A percentile compares a stretch with the other conserved stretches of the same genome.
phyloP scores from a whole-genome alignment of 345 rosid species.

The Raphanus raphanistrum region DNA sequence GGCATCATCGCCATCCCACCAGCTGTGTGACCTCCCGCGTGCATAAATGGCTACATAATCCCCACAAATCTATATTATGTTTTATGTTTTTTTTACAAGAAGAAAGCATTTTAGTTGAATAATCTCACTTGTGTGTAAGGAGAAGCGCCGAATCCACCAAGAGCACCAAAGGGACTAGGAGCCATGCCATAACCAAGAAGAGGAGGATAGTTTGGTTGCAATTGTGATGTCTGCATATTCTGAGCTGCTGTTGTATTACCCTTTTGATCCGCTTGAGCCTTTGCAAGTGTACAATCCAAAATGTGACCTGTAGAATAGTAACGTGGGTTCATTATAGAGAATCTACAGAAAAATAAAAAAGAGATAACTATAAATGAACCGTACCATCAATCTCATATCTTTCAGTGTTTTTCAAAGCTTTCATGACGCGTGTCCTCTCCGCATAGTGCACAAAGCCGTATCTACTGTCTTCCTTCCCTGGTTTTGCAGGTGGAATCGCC shows the following conservation, averaged over 20 bases:
- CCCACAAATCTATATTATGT: no score
- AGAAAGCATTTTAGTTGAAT: not conserved
- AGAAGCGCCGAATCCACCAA: slow-evolving; percentile 68
- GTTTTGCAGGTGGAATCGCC: slow-evolving; percentile 82
- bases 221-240: slow-evolving; percentile 53
- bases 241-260: slow-evolving; percentile 42
- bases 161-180: slow-evolving; percentile 62
- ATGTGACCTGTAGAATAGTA: slow-evolving; percentile 56
- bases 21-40: slow-evolving; percentile 71
- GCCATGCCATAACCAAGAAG: slow-evolving; percentile 65
- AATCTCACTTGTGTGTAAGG: slow-evolving; percentile 72
- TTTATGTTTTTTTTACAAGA: no score
- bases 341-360: not conserved
- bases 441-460: slow-evolving; percentile 89
- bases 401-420: slow-evolving; percentile 76
- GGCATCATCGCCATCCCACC: slow-evolving; percentile 97
- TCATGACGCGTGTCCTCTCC: slow-evolving; percentile 85
- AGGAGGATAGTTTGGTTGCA: slow-evolving; percentile 71
- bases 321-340: not conserved
- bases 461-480: slow-evolving; percentile 79
- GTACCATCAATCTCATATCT: slow-evolving; percentile 89
- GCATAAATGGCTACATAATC: slow-evolving; percentile 49
- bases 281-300: slow-evolving; percentile 89
- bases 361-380: not conserved
- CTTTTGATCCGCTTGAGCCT: slow-evolving; percentile 87